Evolutionary conservation across 2,329 filamentous ascomycete genomes (phyloP), one percentile per base, ranked within the genome.

Genomic region (Talaromyces rugulosus): DNA sequence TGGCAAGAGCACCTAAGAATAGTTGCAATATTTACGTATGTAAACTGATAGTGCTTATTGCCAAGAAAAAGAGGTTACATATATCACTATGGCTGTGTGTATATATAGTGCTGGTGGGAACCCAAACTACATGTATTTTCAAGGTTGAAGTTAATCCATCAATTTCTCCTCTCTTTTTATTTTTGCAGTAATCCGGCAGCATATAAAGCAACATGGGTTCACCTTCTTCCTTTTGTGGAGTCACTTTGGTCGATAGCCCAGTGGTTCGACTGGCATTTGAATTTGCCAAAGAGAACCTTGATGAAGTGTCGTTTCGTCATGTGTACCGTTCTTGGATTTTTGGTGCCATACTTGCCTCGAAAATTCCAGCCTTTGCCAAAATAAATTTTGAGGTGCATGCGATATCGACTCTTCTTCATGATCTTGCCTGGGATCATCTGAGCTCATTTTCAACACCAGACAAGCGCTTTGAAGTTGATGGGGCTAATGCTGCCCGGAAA

Each of bases 381-480:
- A 58, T 58, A 50, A 58, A 63, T 40, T 14, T 34, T 12, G 62
- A 63, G 47, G 62, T 55, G 36, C 62, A 63, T 53, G 62, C 62
- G 33, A 50, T 63, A 50, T 58, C 62, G 23, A 54, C 59, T 30
- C 34, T 68, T 47, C 58, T 69, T 44, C 70, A 71, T 57, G 70
- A 72, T 56, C 62, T 72, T 42, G 70, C 78, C 16, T 80, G 75
- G 78, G 75, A 75, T 58, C 68, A 66, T 9, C 74, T 68, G 2
- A 69, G 71, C 14, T 66, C 70, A 34, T 60, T 78, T 8, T 63
- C 81, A 16, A 79, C 76, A 44, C 54, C 66, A 1, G 79, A 83
- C 68, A 79, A 78, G 31, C 75, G 80, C 8, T 83, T 83, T 67
- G 81, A 84, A 63, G 78, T 83, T 28, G 81, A 83, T 66, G 77